Percentiles rank a stretch among this genome's conserved stretches.
phyloP scores from a whole-genome alignment of 2,329 filamentous ascomycete species.

The Setomelanomma holmii region DNA sequence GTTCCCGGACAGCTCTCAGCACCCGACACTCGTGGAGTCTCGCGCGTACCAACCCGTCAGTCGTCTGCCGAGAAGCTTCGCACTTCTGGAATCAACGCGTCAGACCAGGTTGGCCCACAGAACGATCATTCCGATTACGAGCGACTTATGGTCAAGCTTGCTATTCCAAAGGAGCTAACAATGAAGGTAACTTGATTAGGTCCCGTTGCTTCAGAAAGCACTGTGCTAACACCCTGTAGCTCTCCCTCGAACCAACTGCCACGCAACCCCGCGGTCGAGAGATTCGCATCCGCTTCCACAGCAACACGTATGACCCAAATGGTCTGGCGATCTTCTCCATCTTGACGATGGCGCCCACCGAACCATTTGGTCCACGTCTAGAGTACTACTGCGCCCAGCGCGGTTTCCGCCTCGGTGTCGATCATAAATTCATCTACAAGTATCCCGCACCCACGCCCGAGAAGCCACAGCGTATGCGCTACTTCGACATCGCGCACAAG shows the following conservation, averaged over 20 bases:
- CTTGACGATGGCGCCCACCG: slow-evolving; percentile 11
- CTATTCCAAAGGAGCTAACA: neutral
- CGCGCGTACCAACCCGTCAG: slow-evolving; percentile 6
- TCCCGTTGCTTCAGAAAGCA: no score
- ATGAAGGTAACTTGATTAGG: neutral
- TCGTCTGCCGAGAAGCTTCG: neutral
- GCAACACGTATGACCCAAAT: slow-evolving; percentile 19
- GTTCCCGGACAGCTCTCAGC: neutral
- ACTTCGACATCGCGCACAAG: slow-evolving; percentile 15
- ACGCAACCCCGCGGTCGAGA: neutral
- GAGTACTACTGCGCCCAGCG: slow-evolving; percentile 20
- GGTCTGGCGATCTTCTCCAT: slow-evolving; percentile 17
- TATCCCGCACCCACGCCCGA: slow-evolving; percentile 1
- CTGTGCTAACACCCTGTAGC: no score
- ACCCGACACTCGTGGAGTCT: slow-evolving; percentile 6
- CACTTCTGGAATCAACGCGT: neutral
- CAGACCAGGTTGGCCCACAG: neutral
- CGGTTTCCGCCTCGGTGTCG: slow-evolving; percentile 13
- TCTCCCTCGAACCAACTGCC: neutral
- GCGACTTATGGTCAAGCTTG: neutral
- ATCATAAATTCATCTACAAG: slow-evolving; percentile 20
- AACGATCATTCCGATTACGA: neutral
- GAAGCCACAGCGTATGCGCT: neutral
- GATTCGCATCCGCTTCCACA: slow-evolving; percentile 14
- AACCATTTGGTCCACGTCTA: slow-evolving; percentile 19